Base-by-base conservation (phyloP, 2,329 filamentous ascomycete species). In the Claviceps paspali region DNA sequence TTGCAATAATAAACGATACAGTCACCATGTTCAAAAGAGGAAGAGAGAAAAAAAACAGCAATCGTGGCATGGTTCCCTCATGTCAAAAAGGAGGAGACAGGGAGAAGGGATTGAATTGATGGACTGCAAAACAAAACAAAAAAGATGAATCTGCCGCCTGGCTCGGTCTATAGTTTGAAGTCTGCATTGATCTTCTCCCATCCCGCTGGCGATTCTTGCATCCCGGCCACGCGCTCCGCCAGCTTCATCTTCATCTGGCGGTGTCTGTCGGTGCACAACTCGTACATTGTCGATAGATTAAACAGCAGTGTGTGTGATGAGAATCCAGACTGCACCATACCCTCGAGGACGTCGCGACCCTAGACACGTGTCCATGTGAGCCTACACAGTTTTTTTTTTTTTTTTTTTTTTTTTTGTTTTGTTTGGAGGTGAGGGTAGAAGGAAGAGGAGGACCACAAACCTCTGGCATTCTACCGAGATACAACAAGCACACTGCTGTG, bases 221-320 rank as follows among this genome's bases (percentile, higher is more conserved):
- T 64, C 2, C 56, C 61, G 1, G 83, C 79, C 14, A 91, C 67
- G 36, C 68, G 71, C 48, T 85, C 80, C 2, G 81, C 77, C 14
- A 96, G 63, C 19, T 62, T 64, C 22, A 72, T 57, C 64, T 96
- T 96, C 47, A 81, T 58, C 10, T 68, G 68, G 34, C 73, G 65
- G 29, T 83, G 73, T 43, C 73, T 70, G 48, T 96, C 87, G 0
- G 82, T 87, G 53, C 82, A 91, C 6, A 96, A 68, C 58, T 96
- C 91, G 53, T 93, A 96, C 49, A 94, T 74, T 0, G 88, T 96
- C 9, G 79, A 76, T 10, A 98, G 59, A 53, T 96, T 96, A 60
- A 95, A 93, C 0, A 92, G 72, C 2, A 94, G 61, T 1, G 82
- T 82, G 44, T 82, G 78, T 40, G 88, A 95, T 0, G 75, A 72